A percentile compares a stretch with the other conserved stretches of the same genome.
Conservation (phyloP, 768 basidiomycete species). For the Epithele typhae region DNA sequence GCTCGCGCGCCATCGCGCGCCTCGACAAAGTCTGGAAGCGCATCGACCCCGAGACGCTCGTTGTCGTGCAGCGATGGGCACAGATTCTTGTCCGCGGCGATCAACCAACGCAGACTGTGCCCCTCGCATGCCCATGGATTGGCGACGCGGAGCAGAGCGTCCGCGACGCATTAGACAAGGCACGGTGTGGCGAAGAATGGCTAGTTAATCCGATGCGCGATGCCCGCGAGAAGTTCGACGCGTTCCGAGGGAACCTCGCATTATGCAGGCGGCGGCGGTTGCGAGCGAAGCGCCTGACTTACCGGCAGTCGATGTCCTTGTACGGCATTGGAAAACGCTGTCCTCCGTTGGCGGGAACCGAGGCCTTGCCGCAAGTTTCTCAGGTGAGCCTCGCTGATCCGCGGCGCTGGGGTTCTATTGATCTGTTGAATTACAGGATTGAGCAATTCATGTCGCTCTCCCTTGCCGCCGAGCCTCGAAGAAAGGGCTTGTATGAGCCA, state of each 20-base stretch:
- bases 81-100: constrained; percentile 36
- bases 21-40: constrained; percentile 79
- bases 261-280: constrained; percentile 41
- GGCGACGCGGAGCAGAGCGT: constrained; percentile 49
- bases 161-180: constrained; percentile 42
- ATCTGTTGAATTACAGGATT: constrained; percentile 37
- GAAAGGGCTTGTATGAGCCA: constrained; percentile 73
- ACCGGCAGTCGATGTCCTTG: constrained; percentile 43
- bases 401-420: not conserved
- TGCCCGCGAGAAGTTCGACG: constrained; percentile 48
- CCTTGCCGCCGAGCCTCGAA: constrained; percentile 66
- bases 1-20: constrained; percentile 69
- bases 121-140: constrained; percentile 64
- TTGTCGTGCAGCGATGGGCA: constrained; percentile 66
- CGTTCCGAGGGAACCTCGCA: constrained; percentile 44
- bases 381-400: constrained; percentile 34
- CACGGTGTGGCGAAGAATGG: constrained; percentile 43
- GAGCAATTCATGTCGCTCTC: constrained; percentile 81
- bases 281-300: constrained; percentile 22
- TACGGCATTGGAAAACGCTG: constrained; percentile 54
- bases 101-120: constrained; percentile 36
- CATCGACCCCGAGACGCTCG: constrained; percentile 54
- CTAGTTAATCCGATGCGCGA: constrained; percentile 35
- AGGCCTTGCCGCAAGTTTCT: constrained; percentile 54
- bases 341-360: constrained; percentile 34